Percentiles rank a stretch among this genome's conserved stretches.
Conservation (phyloP, 768 basidiomycete genomes). For the Suillus hirtellus region DNA sequence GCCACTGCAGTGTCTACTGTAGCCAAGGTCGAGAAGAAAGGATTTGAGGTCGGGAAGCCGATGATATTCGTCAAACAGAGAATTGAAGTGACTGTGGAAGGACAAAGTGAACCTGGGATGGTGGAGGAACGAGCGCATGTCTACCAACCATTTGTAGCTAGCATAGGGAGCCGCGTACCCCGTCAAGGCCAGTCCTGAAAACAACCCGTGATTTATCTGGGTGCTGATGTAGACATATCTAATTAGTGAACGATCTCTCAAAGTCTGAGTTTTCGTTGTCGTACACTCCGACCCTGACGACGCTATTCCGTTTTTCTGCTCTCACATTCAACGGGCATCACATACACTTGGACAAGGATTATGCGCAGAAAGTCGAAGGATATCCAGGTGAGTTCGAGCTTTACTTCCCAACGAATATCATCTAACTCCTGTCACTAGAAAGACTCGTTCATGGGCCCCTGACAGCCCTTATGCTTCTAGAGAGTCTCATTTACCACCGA, state of each 20-base stretch:
- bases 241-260: conserved; percentile 53
- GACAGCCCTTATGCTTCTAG: conserved; percentile 77
- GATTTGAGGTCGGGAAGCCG: conserved; percentile 56
- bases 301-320: conserved; percentile 84
- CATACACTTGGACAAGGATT: conserved; percentile 81
- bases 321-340: conserved; percentile 85
- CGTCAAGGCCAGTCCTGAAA: conserved; percentile 42
- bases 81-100: conserved; percentile 51
- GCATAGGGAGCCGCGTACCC: conserved; percentile 31
- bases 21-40: conserved; percentile 58
- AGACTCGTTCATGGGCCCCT: conserved; percentile 85
- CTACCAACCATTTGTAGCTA: conserved; percentile 43
- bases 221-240: background rate
- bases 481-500: conserved; percentile 51
- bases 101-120: conserved; percentile 46
- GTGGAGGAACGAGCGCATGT: conserved; percentile 71
- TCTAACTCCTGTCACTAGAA: conserved; percentile 41
- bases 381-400: conserved; percentile 54
- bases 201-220: background rate
- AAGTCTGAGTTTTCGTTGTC: conserved; percentile 59
- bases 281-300: conserved; percentile 67
- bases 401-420: conserved; percentile 1
- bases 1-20: conserved; percentile 52
- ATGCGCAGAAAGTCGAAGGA: conserved; percentile 65
- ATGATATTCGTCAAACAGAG: conserved; percentile 77